A percentile compares a stretch with the other conserved stretches of the same genome.
Conservation (phyloP, 176 grass and related monocot genomes). For the Aegilops tauschii region DNA sequence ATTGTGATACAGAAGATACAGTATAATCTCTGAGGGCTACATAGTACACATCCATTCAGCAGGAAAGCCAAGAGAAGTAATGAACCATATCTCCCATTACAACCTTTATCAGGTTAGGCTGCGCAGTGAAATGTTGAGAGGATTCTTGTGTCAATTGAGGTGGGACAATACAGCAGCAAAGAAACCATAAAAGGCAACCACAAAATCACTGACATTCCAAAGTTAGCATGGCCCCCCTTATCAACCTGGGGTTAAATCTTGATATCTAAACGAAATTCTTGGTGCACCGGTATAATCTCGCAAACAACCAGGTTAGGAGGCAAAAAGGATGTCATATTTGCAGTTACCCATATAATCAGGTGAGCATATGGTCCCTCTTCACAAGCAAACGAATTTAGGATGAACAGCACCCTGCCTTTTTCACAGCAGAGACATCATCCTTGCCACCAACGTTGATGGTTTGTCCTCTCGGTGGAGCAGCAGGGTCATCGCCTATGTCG, state of each 20-base stretch:
- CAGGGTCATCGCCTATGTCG: conserved; percentile 51
- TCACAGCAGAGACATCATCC: conserved; percentile 55
- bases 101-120: conserved; percentile 19
- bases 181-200: conserved; percentile 28
- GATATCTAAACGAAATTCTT: conserved; percentile 5
- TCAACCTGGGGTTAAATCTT: not conserved
- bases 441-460: conserved; percentile 52
- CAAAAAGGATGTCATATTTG: conserved; percentile 25
- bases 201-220: not conserved
- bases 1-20: conserved; percentile 4
- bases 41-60: conserved; percentile 6
- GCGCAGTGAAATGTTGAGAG: conserved; percentile 14
- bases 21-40: conserved; percentile 3
- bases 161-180: conserved; percentile 17
- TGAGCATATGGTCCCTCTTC: conserved; percentile 37
- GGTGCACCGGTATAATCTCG: conserved; percentile 15
- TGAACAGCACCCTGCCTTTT: conserved; percentile 47
- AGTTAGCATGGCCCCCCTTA: conserved; percentile 11
- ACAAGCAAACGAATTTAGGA: conserved; percentile 31
- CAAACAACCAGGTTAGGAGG: conserved; percentile 26
- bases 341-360: conserved; percentile 13
- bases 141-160: conserved; percentile 16
- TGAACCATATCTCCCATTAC: conserved; percentile 12
- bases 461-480: conserved; percentile 53
- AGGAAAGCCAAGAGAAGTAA: conserved; percentile 11